Conservation (phyloP, 2,329 filamentous ascomycete species). For the Fusarium decemcellulare region DNA sequence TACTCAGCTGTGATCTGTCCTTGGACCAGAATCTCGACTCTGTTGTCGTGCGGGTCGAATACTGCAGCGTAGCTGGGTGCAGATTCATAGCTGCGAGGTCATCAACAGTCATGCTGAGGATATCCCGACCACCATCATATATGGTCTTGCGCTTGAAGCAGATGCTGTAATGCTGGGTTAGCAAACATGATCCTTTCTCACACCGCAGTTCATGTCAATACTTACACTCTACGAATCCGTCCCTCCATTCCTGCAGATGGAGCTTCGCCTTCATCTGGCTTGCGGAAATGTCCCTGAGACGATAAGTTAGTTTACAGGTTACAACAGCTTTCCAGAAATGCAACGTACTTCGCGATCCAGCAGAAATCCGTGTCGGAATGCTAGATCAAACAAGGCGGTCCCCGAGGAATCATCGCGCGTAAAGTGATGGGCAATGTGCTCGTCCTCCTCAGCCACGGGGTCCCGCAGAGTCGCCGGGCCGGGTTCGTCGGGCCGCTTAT, state of each 20-base stretch:
- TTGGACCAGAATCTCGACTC: conserved; percentile 58
- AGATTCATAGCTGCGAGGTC: conserved; percentile 54
- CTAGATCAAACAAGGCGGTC: conserved; percentile 50
- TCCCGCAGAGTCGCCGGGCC: conserved; percentile 13
- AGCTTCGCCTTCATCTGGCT: conserved; percentile 37
- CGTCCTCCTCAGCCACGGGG: conserved; percentile 29
- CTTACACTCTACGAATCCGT: conserved; percentile 54
- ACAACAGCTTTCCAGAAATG: no score
- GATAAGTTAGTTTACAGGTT: not conserved
- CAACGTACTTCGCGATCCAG: conserved; percentile 49
- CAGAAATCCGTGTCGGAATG: conserved; percentile 49
- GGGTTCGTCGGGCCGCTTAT: conserved; percentile 42
- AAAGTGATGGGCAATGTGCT: conserved; percentile 53
- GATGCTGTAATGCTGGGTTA: conserved; percentile 44
- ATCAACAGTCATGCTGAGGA: conserved; percentile 53
- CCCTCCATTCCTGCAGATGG: conserved; percentile 49
- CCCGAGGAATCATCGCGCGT: conserved; percentile 51
- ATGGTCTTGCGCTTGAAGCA: conserved; percentile 54
- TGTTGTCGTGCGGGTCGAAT: conserved; percentile 55
- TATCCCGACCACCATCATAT: conserved; percentile 51
- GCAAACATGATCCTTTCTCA: not conserved
- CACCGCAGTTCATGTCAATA: not conserved
- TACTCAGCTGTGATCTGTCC: conserved; percentile 54
- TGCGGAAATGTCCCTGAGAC: conserved; percentile 45
- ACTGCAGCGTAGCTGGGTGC: conserved; percentile 57